Base-by-base conservation (phyloP, 2,329 filamentous ascomycete species). In the Helotiales sp. region DNA sequence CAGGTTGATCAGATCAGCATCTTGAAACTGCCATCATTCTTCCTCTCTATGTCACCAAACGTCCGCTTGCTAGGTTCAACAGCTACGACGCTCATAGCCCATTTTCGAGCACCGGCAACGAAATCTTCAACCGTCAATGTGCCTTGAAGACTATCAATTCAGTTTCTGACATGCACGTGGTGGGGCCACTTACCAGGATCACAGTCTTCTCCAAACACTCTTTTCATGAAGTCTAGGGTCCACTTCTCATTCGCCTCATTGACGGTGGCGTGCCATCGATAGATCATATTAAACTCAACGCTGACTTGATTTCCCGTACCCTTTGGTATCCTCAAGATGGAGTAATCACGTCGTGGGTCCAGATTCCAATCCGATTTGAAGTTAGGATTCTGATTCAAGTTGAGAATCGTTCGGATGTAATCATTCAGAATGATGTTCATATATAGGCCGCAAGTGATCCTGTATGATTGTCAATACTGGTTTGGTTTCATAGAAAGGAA, bases 201-300 rank as follows among this genome's bases (percentile, higher is more conserved):
- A 5, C 40, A 50, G 54, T 55, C 25, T 51, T 40, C n/a, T 22
- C 46, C 46, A 49, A 90, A 84, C 0, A 89, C 71, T 27, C 82
- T 73, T 2, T 75, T 71, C 68, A 88, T 90, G 63, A 90, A 80
- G 9, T 87, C 78, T 63, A 91, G 80, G 17, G 90, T 87, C 90
- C 90, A 96, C 63, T 85, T 79, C 69, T 93, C 91, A 66, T 96
- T 91, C 60, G 83, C 85, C 55, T 84, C 81, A 40, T 79, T 81
- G 65, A 93, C 90, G 66, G 86, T 86, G 3, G 89, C 90, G 75
- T 95, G 90, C 90, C 90, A 95, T 60, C 90, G 81, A 71, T 96
- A 96, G 63, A 89, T 50, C 54, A 96, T 80, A 70, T 93, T 95
- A 77, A 96, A 96, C 75, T 96, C 91, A 8, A 88, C 89, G 0